Evolutionary conservation across 768 basidiomycete species (phyloP).

Genomic region (Amanita rubescens): DNA sequence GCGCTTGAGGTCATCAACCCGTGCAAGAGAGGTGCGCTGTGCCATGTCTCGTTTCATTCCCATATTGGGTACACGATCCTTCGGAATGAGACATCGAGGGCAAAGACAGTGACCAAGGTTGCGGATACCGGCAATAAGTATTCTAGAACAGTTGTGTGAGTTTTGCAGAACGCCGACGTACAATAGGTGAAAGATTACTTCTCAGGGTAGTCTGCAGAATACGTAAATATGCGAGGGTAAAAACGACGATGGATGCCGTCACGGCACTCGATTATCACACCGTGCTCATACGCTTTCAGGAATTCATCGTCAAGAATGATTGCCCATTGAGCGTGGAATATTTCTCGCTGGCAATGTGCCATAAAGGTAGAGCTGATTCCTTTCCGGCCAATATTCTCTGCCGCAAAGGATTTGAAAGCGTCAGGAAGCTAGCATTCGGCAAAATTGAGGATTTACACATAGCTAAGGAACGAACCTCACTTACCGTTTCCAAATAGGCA

Average conservation of each 20-base stretch:
- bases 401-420: not conserved
- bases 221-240: constrained; percentile 9
- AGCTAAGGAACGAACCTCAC: no score
- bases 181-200: no score
- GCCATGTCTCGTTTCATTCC: constrained; percentile 15
- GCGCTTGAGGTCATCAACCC: not conserved
- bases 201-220: constrained; percentile 10
- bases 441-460: not conserved
- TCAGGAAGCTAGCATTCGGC: not conserved
- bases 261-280: constrained; percentile 4
- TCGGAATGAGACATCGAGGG: constrained; percentile 19
- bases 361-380: not conserved
- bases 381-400: not conserved
- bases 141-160: constrained; percentile 4
- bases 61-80: constrained; percentile 13
- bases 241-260: constrained; percentile 3
- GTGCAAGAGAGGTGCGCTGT: not conserved
- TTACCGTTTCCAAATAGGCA: no score
- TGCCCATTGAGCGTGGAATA: not conserved
- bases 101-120: constrained; percentile 22
- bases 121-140: constrained; percentile 17
- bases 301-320: not conserved
- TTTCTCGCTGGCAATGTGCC: not conserved
- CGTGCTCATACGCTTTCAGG: constrained; percentile 7
- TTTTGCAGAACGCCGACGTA: not conserved